Base-by-base conservation (phyloP, 441 rosid species). In the Capsella rubella region DNA sequence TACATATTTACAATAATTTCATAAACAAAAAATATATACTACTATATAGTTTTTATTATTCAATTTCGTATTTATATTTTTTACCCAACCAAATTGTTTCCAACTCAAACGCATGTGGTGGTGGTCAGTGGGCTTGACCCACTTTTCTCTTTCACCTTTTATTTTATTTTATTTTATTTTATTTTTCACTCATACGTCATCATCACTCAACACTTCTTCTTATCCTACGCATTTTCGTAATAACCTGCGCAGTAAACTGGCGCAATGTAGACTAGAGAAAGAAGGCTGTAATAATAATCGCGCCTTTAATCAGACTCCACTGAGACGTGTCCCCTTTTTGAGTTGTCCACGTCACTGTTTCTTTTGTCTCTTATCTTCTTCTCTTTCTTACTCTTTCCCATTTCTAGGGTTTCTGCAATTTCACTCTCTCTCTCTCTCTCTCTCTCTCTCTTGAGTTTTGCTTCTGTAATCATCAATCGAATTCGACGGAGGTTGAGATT, bases 31-130 rank as follows among this genome's bases (percentile, higher is more conserved):
- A 18, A 18, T 37, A 51, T 18, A 3, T 7, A 6, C 3, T 21
- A 60, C 67, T 60, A 42, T 31, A 58, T 67, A 68, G 56, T 18
- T 18, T 54, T 49, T 42, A 11, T 13, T 2, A 8, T 8, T 35
- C 4, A 67, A 54, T 32, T 34, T 47, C 11, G 27, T 49, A 52
- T 68, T 52, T 42, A 52, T 52, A 64, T 61, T 43, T 59, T 77
- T 43, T 34, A 34, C 56, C 73, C 62, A 78, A 78, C 79, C 76
- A 73, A 70, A 67, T 86, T 87, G 84, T 85, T 68, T 85, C 92
- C 83, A 90, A 86, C 87, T 81, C 83, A 53, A 21, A 46, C 80
- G 82, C 97, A 91, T 89, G 91, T 91, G 92, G 91, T 91, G 92
- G 91, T 74, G 92, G 88, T 85, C 87, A 84, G 86, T 86, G 80